Conservation (phyloP, 805 yeast species). For the Saccharomycopsis schoenii region DNA sequence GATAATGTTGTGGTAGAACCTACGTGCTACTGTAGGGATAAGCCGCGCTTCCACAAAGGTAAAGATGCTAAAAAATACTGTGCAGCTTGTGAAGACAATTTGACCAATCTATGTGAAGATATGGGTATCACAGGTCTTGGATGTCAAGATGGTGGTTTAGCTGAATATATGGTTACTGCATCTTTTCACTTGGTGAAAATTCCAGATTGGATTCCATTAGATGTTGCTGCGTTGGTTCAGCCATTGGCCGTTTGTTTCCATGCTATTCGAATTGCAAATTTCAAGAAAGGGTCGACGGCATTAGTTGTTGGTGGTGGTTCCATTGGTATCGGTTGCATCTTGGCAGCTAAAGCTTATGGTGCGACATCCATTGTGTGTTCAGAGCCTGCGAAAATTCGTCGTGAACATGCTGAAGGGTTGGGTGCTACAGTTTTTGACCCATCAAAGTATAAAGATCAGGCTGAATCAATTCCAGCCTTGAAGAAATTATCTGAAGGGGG, state of each 20-base stretch:
- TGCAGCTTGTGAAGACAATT: constrained; percentile 34
- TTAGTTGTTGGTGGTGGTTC: constrained; percentile 55
- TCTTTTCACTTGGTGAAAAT: constrained; percentile 32
- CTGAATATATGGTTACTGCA: constrained; percentile 35
- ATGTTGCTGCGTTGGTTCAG: constrained; percentile 47
- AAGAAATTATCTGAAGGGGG: constrained; percentile 30
- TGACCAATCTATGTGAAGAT: constrained; percentile 36
- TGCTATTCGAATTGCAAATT: constrained; percentile 37
- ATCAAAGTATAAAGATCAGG: constrained; percentile 22
- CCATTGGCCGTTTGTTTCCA: constrained; percentile 54
- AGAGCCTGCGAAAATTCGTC: constrained; percentile 53
- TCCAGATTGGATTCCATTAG: constrained; percentile 33
- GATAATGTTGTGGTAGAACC: constrained; percentile 50
- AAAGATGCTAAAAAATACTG: constrained; percentile 24
- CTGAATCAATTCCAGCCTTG: constrained; percentile 26
- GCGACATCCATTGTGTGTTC: constrained; percentile 45
- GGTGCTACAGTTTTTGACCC: constrained; percentile 39
- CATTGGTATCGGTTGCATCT: constrained; percentile 49
- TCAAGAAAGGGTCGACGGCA: constrained; percentile 36
- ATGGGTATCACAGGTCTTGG: constrained; percentile 41
- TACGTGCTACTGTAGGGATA: constrained; percentile 35
- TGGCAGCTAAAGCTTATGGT: constrained; percentile 41
- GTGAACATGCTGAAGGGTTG: constrained; percentile 43
- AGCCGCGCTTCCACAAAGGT: constrained; percentile 21
- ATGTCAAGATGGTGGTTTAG: constrained; percentile 37